A percentile compares a stretch with the other conserved stretches of the same genome.
These are phyloP conservation scores for Cystoisospora suis DNA, from an alignment of 169 alveolate species.

Conservation along the genomic window DNA sequence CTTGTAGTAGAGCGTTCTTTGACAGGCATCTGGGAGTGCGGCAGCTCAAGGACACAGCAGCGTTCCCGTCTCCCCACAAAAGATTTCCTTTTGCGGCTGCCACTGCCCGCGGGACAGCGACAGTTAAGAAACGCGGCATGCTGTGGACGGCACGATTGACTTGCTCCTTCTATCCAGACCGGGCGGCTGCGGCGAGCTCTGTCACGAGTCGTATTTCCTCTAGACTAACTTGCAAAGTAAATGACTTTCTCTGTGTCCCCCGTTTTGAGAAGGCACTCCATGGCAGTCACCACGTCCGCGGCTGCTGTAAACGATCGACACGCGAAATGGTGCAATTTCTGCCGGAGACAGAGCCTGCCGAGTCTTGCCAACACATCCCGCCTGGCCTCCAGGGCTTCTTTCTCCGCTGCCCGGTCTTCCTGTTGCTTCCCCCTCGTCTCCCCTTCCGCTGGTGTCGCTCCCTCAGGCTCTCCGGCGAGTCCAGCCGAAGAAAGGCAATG, in stretches of 20 bases:
- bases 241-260: slow-evolving; percentile 84
- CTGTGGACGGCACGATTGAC: too few species aligned
- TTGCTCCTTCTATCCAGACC: too few species aligned
- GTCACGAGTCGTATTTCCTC: too few species aligned
- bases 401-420: too few species aligned
- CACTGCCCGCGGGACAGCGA: too few species aligned
- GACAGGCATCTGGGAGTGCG: too few species aligned
- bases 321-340: slow-evolving; percentile 81
- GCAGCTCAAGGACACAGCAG: too few species aligned
- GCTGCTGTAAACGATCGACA: slow-evolving; percentile 83
- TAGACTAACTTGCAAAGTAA: slow-evolving; percentile 58
- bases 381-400: slow-evolving; percentile 38
- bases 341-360: slow-evolving; percentile 76
- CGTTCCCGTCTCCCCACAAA: too few species aligned
- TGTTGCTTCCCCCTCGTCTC: background rate
- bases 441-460: background rate
- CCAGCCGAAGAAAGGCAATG: background rate
- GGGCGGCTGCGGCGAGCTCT: too few species aligned
- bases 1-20: too few species aligned
- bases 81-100: too few species aligned
- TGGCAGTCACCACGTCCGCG: slow-evolving; percentile 84
- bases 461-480: background rate
- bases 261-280: slow-evolving; percentile 82
- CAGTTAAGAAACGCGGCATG: too few species aligned
- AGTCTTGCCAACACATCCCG: slow-evolving; percentile 69